Evolutionary conservation across 208 protist genomes (phyloP).

Genomic region (Wallacemonas sp.): DNA sequence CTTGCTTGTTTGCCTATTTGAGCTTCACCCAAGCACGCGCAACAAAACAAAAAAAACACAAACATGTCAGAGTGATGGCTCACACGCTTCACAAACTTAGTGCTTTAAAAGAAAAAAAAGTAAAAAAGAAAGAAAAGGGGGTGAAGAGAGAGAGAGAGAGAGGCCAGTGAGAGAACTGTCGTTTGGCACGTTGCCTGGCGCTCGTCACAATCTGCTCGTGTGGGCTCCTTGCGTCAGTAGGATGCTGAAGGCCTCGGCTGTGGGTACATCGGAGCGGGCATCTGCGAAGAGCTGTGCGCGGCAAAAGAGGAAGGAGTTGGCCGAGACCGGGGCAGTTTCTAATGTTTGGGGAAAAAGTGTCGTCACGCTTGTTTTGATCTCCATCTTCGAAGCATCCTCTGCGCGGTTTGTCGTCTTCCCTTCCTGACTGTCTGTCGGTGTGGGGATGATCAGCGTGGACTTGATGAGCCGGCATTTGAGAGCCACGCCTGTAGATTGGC

Average conservation of each 20-base stretch:
- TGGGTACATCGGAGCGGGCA: neutral
- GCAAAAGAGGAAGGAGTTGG: slow-evolving; percentile 1
- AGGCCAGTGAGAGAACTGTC: neutral
- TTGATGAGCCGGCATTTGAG: neutral
- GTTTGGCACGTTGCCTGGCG: neutral
- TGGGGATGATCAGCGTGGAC: neutral
- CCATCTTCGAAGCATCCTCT: too few species aligned
- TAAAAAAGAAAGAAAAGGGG: neutral
- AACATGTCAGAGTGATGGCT: too few species aligned
- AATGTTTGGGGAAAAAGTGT: neutral
- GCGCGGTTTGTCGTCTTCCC: too few species aligned
- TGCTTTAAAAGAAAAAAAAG: neutral
- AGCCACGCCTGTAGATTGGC: neutral
- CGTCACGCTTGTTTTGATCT: neutral
- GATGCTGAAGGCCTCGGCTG: neutral
- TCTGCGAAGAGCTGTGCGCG: slow-evolving; percentile 2
- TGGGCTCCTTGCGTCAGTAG: neutral
- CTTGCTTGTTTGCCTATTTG: too few species aligned
- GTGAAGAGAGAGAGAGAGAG: neutral
- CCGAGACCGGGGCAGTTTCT: neutral
- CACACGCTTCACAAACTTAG: neutral
- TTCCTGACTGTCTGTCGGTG: too few species aligned
- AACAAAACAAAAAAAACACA: too few species aligned
- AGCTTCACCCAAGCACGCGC: too few species aligned
- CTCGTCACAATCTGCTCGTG: neutral